Evolutionary conservation across 1,139 yeast genomes (phyloP).

Genomic region (Yamadazyma triangularis): DNA sequence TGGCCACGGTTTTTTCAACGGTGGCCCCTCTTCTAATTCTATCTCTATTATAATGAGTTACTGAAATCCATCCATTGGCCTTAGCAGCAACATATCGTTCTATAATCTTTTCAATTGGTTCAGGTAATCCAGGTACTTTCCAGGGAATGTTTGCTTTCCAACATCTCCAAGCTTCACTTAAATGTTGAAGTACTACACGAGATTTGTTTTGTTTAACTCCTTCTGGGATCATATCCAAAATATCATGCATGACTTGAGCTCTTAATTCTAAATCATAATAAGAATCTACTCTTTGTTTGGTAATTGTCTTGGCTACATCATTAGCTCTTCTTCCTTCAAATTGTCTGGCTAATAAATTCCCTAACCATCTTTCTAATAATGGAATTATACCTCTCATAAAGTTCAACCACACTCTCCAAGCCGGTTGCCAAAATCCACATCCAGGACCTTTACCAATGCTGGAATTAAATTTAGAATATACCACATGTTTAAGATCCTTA

Average conservation of each 20-base stretch:
- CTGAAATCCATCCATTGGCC: slow-evolving; percentile 95
- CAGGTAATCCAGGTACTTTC: slow-evolving; percentile 97
- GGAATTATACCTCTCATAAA: slow-evolving; percentile 95
- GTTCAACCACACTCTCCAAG: slow-evolving; percentile 96
- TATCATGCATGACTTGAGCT: slow-evolving; percentile 94
- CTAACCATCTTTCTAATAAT: slow-evolving; percentile 88
- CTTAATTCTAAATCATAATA: slow-evolving; percentile 90
- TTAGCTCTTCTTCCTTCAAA: slow-evolving; percentile 94
- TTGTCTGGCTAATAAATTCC: slow-evolving; percentile 85
- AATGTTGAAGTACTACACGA: slow-evolving; percentile 83
- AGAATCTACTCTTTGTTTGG: slow-evolving; percentile 93
- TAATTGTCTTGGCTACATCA: slow-evolving; percentile 88
- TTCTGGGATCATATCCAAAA: slow-evolving; percentile 94
- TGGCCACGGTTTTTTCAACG: slow-evolving; percentile 91
- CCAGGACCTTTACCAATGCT: slow-evolving; percentile 97
- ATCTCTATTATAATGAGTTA: slow-evolving; percentile 89
- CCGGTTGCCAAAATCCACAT: slow-evolving; percentile 99
- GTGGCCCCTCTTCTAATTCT: slow-evolving; percentile 83
- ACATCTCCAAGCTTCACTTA: slow-evolving; percentile 98
- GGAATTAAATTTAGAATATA: slow-evolving; percentile 75
- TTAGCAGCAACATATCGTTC: slow-evolving; percentile 89
- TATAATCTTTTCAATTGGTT: slow-evolving; percentile 81
- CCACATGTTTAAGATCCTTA: slow-evolving; percentile 89
- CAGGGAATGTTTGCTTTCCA: slow-evolving; percentile 99
- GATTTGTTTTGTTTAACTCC: slow-evolving; percentile 87